Percentiles rank a stretch among this genome's conserved stretches.
Conservation (phyloP, 305 asterid genomes). For the Withania somnifera region DNA sequence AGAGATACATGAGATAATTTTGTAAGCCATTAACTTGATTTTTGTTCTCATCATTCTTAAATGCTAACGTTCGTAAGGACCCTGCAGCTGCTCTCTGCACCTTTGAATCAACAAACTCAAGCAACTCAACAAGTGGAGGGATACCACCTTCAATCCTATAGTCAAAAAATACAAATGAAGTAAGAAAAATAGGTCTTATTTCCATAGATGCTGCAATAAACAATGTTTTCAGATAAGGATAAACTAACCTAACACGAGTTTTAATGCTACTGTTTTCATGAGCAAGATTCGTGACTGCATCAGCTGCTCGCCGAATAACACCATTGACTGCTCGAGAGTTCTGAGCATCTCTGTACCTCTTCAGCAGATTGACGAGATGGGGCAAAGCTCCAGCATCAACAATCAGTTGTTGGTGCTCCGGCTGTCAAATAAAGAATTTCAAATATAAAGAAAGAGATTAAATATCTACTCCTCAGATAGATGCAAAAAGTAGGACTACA, state of each 20-base stretch:
- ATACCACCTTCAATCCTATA: conserved; percentile 90
- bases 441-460: neutral
- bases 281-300: conserved; percentile 96
- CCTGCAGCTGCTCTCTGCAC: conserved; percentile 99
- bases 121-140: conserved; percentile 96
- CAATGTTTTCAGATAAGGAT: neutral
- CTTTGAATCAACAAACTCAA: conserved; percentile 70
- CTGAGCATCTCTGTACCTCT: conserved; percentile 51
- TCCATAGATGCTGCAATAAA: neutral
- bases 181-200: conserved; percentile 1
- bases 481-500: neutral
- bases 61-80: conserved; percentile 89
- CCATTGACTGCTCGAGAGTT: conserved; percentile 81
- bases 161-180: conserved; percentile 1
- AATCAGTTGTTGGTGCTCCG: conserved; percentile 96
- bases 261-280: conserved; percentile 94
- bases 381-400: conserved; percentile 96
- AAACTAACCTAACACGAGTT: conserved; percentile 73
- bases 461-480: neutral
- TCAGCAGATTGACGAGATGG: conserved; percentile 73
- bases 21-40: conserved; percentile 45
- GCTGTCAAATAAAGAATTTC: conserved; percentile 34
- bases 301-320: conserved; percentile 88
- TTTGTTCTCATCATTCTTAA: conserved; percentile 88
- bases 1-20: neutral